Base-by-base conservation (phyloP, 73 alveolate species). In the Symbiodinium natans region DNA sequence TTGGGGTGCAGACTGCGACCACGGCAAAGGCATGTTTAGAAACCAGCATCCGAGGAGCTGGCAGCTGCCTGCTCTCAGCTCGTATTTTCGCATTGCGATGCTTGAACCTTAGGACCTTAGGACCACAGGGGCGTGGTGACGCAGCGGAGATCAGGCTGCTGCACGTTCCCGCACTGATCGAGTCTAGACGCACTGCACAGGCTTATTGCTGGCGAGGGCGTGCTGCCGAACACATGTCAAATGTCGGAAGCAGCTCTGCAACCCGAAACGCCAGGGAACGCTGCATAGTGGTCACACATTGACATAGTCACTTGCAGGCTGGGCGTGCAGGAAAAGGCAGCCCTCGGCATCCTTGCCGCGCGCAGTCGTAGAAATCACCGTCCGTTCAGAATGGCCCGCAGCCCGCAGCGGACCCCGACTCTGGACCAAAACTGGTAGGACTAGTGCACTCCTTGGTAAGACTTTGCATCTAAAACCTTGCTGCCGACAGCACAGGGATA, bases 201-300 rank as follows among this genome's bases (percentile, higher is more conserved):
- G 80, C 80, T 63, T 63, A 63, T 63, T 63, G 80, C 80, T 63
- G 80, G 80, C 80, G 36, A 63, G 33, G 80, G 36, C 29, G 33
- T 2, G n/a, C 31, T 23, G 15, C 71, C 71, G 71, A n/a, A 46
- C 59, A 13, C 59, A 46, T 13, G 59, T 9, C 59, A 46, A 13
- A 46, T 13, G 75, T 56, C 75, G 31, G 33, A 56, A 25, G 27
- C 33, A 21, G 25, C 74, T 56, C 75, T 56, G 75, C 31, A 46
- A 56, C 7, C 75, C 75, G 33, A 63, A 1, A 9, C 80, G 80
- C 80, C 80, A 29, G 80, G 27, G 29, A 63, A 63, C 33, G 80
- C 80, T 63, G 80, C 80, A 6, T 36, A 63, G 36, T 63, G 80
- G 36, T 63, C 80, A 29, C 71, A 52, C n/a, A n/a, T n/a, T n/a